Evolutionary conservation across 2,329 filamentous ascomycete species (phyloP).

Genomic region (Trichophyton verrucosum): DNA sequence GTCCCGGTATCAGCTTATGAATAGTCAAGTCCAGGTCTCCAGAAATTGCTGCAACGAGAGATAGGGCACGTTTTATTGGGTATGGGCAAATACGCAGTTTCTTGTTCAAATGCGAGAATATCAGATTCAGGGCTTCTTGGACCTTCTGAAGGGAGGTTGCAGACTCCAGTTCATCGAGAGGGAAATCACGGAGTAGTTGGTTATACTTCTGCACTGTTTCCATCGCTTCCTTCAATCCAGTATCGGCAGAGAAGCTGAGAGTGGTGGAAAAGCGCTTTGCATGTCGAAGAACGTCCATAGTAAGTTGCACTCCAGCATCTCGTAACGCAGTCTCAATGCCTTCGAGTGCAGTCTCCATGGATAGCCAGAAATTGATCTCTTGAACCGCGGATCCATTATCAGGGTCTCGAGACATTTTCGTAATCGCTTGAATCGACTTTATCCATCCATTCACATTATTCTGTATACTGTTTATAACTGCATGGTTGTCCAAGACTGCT

Average conservation of each 20-base stretch:
- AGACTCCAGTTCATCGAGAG: constrained; percentile 84
- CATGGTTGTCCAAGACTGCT: constrained; percentile 70
- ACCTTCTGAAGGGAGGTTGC: constrained; percentile 81
- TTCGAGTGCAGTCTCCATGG: constrained; percentile 88
- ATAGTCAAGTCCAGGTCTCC: constrained; percentile 78
- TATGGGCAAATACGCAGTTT: constrained; percentile 95
- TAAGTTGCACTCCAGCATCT: constrained; percentile 79
- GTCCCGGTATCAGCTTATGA: constrained; percentile 73
- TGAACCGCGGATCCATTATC: constrained; percentile 71
- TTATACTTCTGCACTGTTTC: constrained; percentile 98
- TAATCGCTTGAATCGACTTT: constrained; percentile 93
- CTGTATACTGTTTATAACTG: constrained; percentile 86
- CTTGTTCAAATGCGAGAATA: constrained; percentile 93
- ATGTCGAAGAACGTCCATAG: constrained; percentile 87
- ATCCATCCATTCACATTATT: constrained; percentile 96
- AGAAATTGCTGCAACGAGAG: constrained; percentile 94
- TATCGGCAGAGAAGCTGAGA: constrained; percentile 92
- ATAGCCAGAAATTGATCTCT: constrained; percentile 98
- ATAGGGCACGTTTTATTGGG: constrained; percentile 77
- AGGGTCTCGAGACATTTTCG: constrained; percentile 81
- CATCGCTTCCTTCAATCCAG: constrained; percentile 86
- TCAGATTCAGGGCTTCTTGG: constrained; percentile 74
- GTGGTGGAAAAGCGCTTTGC: constrained; percentile 97
- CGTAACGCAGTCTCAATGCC: constrained; percentile 79
- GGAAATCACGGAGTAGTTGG: constrained; percentile 95